These are phyloP conservation scores for Tetracladium maxilliforme DNA, from an alignment of 2,329 filamentous ascomycete species.

Conservation along the genomic window DNA sequence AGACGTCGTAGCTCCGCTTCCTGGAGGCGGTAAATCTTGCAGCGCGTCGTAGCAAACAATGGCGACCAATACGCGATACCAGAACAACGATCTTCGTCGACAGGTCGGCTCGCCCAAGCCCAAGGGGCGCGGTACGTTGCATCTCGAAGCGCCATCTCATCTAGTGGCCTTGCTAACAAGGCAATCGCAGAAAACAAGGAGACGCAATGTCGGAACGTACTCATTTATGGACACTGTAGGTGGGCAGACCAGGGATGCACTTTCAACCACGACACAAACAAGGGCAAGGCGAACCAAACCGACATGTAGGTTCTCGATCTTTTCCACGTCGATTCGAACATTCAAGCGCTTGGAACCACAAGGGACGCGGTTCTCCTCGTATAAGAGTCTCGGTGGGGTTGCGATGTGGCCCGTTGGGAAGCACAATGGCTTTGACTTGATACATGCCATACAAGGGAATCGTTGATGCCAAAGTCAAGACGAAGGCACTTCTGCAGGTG, in stretches of 20 bases:
- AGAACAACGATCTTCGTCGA: slow-evolving; percentile 29
- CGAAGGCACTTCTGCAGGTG: too few species aligned
- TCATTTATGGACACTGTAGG: slow-evolving; percentile 85
- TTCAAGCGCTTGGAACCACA: too few species aligned
- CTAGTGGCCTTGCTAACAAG: background rate
- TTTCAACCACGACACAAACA: slow-evolving; percentile 74
- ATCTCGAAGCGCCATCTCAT: background rate
- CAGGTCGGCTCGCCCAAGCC: slow-evolving; percentile 41
- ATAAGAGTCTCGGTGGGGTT: background rate
- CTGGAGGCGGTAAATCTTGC: too few species aligned
- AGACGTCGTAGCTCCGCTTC: too few species aligned
- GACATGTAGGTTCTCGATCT: slow-evolving; percentile 2
- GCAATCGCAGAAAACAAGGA: slow-evolving; percentile 39
- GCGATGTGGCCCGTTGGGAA: background rate
- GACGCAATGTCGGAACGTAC: slow-evolving; percentile 80
- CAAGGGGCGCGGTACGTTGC: slow-evolving; percentile 35
- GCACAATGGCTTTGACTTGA: too few species aligned
- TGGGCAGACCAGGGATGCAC: slow-evolving; percentile 84
- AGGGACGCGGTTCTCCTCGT: too few species aligned
- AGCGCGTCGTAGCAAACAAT: too few species aligned
- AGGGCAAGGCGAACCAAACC: slow-evolving; percentile 22
- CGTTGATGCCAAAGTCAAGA: too few species aligned
- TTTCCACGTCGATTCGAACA: too few species aligned
- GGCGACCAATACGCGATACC: too few species aligned
- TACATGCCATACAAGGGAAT: too few species aligned